Evolutionary conservation across 202 grass and related monocot species (phyloP).

Genomic region (Bolboschoenoplectus hybrid): DNA sequence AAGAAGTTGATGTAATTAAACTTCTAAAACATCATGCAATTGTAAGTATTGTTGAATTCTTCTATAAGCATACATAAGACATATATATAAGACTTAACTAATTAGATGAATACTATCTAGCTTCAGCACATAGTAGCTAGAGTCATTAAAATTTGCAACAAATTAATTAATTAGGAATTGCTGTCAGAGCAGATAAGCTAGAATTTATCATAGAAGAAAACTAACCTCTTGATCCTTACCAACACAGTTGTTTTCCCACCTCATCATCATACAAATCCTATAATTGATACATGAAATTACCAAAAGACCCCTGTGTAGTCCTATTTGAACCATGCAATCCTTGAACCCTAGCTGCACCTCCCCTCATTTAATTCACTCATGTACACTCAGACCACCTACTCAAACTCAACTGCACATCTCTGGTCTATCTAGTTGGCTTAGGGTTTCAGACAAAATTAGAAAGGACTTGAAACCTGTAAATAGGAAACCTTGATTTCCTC

Average conservation of each 20-base stretch:
- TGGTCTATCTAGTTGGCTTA: constrained; percentile 15
- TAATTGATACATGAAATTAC: constrained; percentile 29
- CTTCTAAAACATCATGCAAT: no score
- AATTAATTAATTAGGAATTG: no score
- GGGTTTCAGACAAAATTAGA: constrained; percentile 12
- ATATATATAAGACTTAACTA: no score
- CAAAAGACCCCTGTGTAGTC: constrained; percentile 6
- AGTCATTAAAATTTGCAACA: no score
- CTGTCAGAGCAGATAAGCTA: no score
- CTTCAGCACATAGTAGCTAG: no score
- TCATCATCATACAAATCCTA: constrained; percentile 10
- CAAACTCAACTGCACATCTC: constrained; percentile 23
- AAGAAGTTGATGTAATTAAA: no score
- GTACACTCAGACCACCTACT: neutral
- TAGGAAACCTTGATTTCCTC: neutral
- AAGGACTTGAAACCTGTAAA: neutral
- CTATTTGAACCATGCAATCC: constrained; percentile 36
- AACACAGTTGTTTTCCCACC: constrained; percentile 38
- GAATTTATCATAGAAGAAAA: no score
- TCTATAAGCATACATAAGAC: no score
- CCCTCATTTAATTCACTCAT: constrained; percentile 17
- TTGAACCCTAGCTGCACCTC: constrained; percentile 9
- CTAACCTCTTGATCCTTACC: neutral
- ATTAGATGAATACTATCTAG: no score
- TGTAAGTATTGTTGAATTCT: no score